Evolutionary conservation across 768 basidiomycete species (phyloP).

Genomic region (Mycena galopus): DNA sequence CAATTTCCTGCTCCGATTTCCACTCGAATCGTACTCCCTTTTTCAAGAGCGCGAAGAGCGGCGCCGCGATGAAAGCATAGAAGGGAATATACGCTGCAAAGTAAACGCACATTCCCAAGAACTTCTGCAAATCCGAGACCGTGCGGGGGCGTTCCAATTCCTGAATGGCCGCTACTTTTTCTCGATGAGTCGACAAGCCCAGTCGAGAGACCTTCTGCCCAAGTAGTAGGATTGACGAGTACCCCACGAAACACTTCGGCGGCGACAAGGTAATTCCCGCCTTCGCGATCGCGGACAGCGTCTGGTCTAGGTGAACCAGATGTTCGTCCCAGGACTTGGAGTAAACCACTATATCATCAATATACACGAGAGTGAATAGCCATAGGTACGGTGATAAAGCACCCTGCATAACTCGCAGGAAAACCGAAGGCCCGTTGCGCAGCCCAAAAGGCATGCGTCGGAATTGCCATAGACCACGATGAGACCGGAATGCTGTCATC

Average conservation of each 20-base stretch:
- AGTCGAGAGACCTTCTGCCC: too few species aligned
- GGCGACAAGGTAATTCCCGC: constrained; percentile 39
- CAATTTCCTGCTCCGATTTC: constrained; percentile 32
- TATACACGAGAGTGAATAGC: too few species aligned
- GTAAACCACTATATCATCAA: constrained; percentile 41
- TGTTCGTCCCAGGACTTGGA: constrained; percentile 37
- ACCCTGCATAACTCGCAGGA: too few species aligned
- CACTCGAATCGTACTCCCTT: too few species aligned
- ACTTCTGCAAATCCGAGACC: constrained; percentile 37
- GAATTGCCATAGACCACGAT: constrained; percentile 23
- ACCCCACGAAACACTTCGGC: too few species aligned
- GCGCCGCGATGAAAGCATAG: constrained; percentile 41
- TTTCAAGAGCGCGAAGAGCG: constrained; percentile 39
- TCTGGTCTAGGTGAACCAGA: constrained; percentile 35
- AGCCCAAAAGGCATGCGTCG: too few species aligned
- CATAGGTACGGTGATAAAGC: too few species aligned
- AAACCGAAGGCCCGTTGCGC: too few species aligned
- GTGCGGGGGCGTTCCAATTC: constrained; percentile 22
- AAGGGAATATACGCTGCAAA: constrained; percentile 45
- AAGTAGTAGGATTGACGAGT: too few species aligned
- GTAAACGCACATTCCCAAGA: constrained; percentile 45
- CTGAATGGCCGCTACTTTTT: constrained; percentile 42
- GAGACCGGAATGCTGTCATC: constrained; percentile 48
- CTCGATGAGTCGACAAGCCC: background rate
- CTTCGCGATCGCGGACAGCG: constrained; percentile 33